A percentile compares a stretch with the other conserved stretches of the same genome.
Conservation (phyloP, 1,284 basidiomycete genomes). For the Apiotrichum gracile region DNA sequence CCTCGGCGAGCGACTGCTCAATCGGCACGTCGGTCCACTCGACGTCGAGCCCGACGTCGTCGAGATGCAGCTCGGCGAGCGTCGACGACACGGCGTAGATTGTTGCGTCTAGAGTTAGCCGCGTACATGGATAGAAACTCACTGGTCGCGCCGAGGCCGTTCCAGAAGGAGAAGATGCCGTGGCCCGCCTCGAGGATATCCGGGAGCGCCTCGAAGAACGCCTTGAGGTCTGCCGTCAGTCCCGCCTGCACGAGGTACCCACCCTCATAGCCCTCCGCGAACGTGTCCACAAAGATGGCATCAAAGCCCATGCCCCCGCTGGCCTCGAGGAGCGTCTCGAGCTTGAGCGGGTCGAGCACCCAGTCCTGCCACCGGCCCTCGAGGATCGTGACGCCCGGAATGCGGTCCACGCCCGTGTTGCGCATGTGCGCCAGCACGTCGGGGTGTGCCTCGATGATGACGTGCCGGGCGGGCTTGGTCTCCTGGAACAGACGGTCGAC, state of each 20-base stretch:
- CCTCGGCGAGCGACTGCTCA: conserved; percentile 40
- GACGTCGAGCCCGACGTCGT: conserved; percentile 61
- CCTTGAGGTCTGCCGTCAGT: conserved; percentile 56
- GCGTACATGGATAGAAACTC: conserved; percentile 30
- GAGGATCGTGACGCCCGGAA: conserved; percentile 70
- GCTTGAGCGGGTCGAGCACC: conserved; percentile 49
- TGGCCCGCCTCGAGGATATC: conserved; percentile 70
- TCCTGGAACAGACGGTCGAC: conserved; percentile 78
- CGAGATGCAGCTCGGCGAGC: conserved; percentile 78
- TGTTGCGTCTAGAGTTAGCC: conserved; percentile 58
- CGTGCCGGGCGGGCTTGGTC: conserved; percentile 57
- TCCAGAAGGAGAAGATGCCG: conserved; percentile 91
- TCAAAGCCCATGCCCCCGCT: conserved; percentile 61
- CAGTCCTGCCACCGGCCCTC: conserved; percentile 91
- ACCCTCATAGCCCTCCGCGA: conserved; percentile 80
- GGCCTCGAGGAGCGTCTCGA: conserved; percentile 35
- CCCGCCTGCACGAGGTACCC: conserved; percentile 13
- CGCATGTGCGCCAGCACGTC: conserved; percentile 79
- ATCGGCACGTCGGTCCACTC: conserved; percentile 45
- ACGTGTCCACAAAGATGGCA: conserved; percentile 90
- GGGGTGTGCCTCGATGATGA: conserved; percentile 92
- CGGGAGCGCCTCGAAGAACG: conserved; percentile 78
- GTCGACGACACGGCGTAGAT: conserved; percentile 91
- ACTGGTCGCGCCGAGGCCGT: conserved; percentile 94
- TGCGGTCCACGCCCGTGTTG: conserved; percentile 67